Conservation (phyloP, 305 asterid species). For the Fraxinus platypoda region DNA sequence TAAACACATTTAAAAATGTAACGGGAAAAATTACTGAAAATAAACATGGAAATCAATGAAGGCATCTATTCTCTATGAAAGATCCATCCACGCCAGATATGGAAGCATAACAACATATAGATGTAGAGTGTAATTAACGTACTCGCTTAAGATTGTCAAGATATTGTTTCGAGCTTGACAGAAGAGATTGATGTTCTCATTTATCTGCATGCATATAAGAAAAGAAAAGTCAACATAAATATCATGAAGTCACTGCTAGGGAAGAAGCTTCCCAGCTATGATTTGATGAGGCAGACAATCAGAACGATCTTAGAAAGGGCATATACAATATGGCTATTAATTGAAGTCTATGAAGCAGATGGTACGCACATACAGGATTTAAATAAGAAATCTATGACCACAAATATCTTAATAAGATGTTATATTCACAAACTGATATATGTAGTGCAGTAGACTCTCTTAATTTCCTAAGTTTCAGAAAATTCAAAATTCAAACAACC, state of each 20-base stretch:
- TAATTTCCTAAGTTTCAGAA: neutral
- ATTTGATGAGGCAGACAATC: neutral
- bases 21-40: constrained; percentile 4
- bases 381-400: constrained; percentile 9
- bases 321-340: neutral
- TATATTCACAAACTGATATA: neutral
- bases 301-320: neutral
- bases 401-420: constrained; percentile 5
- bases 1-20: neutral
- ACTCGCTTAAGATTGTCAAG: constrained; percentile 70
- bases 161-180: constrained; percentile 75
- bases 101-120: constrained; percentile 13
- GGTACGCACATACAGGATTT: constrained; percentile 10
- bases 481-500: neutral
- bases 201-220: constrained; percentile 54
- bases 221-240: constrained; percentile 8
- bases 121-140: constrained; percentile 32
- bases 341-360: neutral
- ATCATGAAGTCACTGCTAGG: constrained; percentile 16
- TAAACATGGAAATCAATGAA: neutral
- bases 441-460: neutral
- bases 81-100: constrained; percentile 16
- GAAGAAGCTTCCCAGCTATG: constrained; percentile 20
- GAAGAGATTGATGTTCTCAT: constrained; percentile 74
- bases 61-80: constrained; percentile 6